Base-by-base conservation (phyloP, 1,284 basidiomycete species). In the Xerocomus minutiporus region DNA sequence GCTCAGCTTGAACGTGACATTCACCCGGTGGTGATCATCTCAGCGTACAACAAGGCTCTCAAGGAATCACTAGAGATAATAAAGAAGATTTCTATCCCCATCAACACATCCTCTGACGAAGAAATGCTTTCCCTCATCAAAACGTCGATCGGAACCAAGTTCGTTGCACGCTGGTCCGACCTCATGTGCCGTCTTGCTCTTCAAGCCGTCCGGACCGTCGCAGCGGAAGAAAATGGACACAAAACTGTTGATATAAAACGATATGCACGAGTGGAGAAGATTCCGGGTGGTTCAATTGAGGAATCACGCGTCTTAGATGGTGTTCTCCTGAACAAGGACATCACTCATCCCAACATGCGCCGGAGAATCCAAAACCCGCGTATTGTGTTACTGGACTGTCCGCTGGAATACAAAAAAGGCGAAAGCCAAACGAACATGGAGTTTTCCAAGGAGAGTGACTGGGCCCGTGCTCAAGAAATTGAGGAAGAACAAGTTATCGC, bases 391-490 rank as follows among this genome's bases (percentile, higher is more conserved):
- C 78, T 99, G 52, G 96, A 99, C 73, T 99, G 95, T 73, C 93
- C 96, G 15, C 75, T 98, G 52, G 97, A 99, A 75, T 98, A 99
- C 78, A 99, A 98, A 77, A 99, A 98, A 80, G 96, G 96, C 42
- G 97, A 99, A 76, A 87, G 82, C 57, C 96, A 99, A 74, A 99
- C 97, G 57, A 97, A 98, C 72, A 99, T 99, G 76, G 96, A 99
- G 75, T 94, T 99, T 62, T 87, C 87, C 34, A 93, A 91, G 71
- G 95, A 97, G 75, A 81, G 82, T 42, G 95, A 99, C 70, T 99
- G 94, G 92, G 88, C 89, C 58, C 77, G 91, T 51, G 88, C 94
- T 34, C 86, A 97, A 70, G 86, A 93, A 70, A 93, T 98, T 58
- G 96, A 99, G 75, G 96, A 99, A 74, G 92, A 98, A 72, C 96